These are phyloP conservation scores for Nemania sp. DNA, from an alignment of 2,329 filamentous ascomycete species.

Conservation along the genomic window DNA sequence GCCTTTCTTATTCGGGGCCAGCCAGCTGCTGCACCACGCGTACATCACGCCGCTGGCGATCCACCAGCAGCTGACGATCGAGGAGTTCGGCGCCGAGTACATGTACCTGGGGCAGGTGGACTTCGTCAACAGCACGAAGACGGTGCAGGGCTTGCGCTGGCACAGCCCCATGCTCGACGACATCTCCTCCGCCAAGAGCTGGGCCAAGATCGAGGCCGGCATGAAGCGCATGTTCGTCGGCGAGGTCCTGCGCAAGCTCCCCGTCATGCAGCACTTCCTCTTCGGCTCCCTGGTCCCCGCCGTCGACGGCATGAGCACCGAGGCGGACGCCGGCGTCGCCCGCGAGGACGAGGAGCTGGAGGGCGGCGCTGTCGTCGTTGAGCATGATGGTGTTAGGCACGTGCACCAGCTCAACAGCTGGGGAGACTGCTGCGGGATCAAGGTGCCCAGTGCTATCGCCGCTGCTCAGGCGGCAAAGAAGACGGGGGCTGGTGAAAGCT, in stretches of 20 bases:
- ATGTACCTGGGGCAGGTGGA: slow-evolving; percentile 90
- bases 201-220: slow-evolving; percentile 89
- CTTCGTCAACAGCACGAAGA: slow-evolving; percentile 96
- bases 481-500: slow-evolving; percentile 58
- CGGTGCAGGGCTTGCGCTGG: slow-evolving; percentile 91
- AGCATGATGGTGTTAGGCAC: slow-evolving; percentile 67
- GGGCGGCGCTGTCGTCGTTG: slow-evolving; percentile 64
- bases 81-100: slow-evolving; percentile 82
- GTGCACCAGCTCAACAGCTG: slow-evolving; percentile 74
- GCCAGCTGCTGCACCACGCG: slow-evolving; percentile 82
- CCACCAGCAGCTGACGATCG: slow-evolving; percentile 83
- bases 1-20: slow-evolving; percentile 91
- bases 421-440: slow-evolving; percentile 98
- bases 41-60: slow-evolving; percentile 80
- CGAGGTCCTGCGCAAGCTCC: slow-evolving; percentile 89
- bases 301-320: slow-evolving; percentile 76
- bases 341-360: slow-evolving; percentile 54
- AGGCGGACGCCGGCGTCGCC: slow-evolving; percentile 53
- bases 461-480: slow-evolving; percentile 89
- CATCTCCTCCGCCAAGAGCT: slow-evolving; percentile 86
- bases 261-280: slow-evolving; percentile 98
- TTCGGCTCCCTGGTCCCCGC: slow-evolving; percentile 87
- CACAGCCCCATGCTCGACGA: slow-evolving; percentile 98
- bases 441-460: slow-evolving; percentile 91
- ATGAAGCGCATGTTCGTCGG: slow-evolving; percentile 97